Conservation (phyloP, 768 basidiomycete species). For the Lactarius trivialis region DNA sequence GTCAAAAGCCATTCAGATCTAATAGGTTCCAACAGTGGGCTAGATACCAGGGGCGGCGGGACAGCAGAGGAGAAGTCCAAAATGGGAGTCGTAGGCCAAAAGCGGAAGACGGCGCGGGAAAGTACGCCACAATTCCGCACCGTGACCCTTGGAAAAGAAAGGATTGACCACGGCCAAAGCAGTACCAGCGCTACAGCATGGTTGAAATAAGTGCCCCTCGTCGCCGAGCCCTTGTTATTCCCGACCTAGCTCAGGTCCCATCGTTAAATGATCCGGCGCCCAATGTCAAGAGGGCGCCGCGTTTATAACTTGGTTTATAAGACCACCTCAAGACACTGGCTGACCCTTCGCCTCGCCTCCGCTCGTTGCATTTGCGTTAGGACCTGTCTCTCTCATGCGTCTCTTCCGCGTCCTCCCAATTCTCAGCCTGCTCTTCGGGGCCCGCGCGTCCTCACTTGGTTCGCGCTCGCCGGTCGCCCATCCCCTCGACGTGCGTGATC, state of each 20-base stretch:
- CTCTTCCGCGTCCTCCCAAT: conserved; percentile 4
- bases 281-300: background rate
- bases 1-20: no score
- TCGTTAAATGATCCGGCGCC: background rate
- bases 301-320: background rate
- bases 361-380: background rate
- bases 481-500: conserved; percentile 8
- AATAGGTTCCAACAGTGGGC: no score
- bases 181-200: no score
- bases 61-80: no score
- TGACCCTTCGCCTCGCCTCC: background rate
- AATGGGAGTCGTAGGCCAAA: no score
- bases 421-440: conserved; percentile 5
- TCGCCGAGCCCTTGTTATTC: background rate
- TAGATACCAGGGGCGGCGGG: no score
- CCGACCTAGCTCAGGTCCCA: background rate
- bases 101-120: no score
- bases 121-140: no score
- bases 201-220: background rate
- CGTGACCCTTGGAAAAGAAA: no score
- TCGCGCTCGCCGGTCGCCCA: background rate
- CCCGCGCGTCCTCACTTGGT: conserved; percentile 8
- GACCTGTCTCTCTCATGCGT: conserved; percentile 9
- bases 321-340: background rate
- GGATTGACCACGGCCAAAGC: no score